Evolutionary conservation across 805 yeast species (phyloP).

Genomic region (Helenozyma baotianmanensis): DNA sequence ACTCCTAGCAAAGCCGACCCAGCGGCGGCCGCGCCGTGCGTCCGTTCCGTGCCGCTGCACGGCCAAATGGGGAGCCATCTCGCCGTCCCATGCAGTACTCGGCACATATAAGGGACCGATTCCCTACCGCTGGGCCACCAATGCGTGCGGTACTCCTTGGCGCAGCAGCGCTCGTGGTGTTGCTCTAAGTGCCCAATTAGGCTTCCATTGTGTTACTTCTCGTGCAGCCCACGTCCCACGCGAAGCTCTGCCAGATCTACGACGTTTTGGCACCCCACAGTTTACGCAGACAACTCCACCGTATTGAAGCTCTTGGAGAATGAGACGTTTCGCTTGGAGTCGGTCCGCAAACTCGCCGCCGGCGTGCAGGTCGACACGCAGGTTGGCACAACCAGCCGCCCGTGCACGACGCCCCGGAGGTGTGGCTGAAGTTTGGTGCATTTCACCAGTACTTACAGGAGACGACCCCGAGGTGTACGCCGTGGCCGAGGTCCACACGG

Average conservation of each 20-base stretch:
- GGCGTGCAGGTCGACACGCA: conserved; percentile 67
- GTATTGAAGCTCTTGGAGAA: conserved; percentile 31
- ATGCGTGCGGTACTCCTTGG: conserved; percentile 1
- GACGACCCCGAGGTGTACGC: conserved; percentile 9
- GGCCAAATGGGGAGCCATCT: too few relatives aligned
- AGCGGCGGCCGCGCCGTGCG: too few relatives aligned
- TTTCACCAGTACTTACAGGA: conserved; percentile 13
- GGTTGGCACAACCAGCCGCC: conserved; percentile 48
- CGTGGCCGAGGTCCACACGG: conserved; percentile 7
- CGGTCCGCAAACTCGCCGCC: conserved; percentile 45
- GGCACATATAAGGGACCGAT: too few relatives aligned
- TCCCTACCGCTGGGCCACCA: too few relatives aligned
- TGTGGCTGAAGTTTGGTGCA: conserved; percentile 36
- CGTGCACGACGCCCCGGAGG: conserved; percentile 46
- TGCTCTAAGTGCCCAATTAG: conserved; percentile 8
- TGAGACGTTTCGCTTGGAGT: conserved; percentile 24
- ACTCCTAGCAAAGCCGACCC: too few relatives aligned
- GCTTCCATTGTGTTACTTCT: conserved; percentile 8
- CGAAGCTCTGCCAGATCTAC: conserved; percentile 9
- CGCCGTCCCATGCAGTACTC: too few relatives aligned
- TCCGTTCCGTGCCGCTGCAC: too few relatives aligned
- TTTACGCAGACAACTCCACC: conserved; percentile 26
- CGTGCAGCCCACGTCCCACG: conserved; percentile 7
- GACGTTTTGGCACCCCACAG: conserved; percentile 11
- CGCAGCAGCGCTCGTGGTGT: conserved; percentile 1